These are phyloP conservation scores for Xylaria sp. DNA, from an alignment of 2,329 filamentous ascomycete species.

Conservation along the genomic window DNA sequence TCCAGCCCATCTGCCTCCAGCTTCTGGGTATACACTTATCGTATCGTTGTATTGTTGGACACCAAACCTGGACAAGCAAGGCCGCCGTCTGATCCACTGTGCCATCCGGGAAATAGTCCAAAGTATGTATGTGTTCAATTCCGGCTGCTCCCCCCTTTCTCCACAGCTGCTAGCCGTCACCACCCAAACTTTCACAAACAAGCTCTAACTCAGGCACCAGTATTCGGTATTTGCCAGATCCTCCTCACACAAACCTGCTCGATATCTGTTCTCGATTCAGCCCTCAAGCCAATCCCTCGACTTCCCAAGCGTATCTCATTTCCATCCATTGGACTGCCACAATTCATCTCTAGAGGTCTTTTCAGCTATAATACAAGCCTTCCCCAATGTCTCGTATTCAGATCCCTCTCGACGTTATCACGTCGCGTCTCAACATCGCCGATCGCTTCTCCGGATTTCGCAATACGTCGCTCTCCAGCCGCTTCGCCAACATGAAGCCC, in stretches of 20 bases:
- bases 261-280: neutral
- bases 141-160: constrained; percentile 28
- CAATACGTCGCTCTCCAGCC: constrained; percentile 78
- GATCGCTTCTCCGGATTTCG: constrained; percentile 88
- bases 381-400: constrained; percentile 82
- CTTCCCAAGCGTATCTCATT: neutral
- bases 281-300: neutral
- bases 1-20: neutral
- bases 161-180: constrained; percentile 12
- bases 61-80: too few relatives aligned
- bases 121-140: constrained; percentile 26
- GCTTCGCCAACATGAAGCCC: constrained; percentile 92
- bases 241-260: neutral
- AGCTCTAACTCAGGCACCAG: constrained; percentile 6
- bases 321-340: constrained; percentile 2
- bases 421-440: constrained; percentile 85
- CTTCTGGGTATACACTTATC: neutral
- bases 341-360: constrained; percentile 3
- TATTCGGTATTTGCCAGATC: constrained; percentile 8
- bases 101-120: constrained; percentile 4
- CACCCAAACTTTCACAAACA: constrained; percentile 16
- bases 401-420: constrained; percentile 91
- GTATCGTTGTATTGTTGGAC: too few relatives aligned
- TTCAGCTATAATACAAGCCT: constrained; percentile 6
- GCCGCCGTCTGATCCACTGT: constrained; percentile 1